Conservation (phyloP, 208 protist species). For the Trypanosoma brucei region DNA sequence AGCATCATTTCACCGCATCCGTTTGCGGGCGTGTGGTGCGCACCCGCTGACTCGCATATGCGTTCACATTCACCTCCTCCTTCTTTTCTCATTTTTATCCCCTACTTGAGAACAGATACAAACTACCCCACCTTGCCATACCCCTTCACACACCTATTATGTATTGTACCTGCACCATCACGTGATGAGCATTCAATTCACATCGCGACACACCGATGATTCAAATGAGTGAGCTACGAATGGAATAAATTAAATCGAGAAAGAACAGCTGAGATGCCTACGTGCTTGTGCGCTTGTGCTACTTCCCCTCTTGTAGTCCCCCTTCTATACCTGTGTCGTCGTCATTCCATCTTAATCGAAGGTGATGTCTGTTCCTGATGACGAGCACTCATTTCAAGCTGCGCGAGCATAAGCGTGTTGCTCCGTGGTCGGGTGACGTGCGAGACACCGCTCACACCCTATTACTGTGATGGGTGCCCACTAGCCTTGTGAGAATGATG, state of each 20-base stretch:
- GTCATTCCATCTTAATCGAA: too few species aligned
- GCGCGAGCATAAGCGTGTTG: constrained; percentile 16
- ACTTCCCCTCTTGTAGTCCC: not conserved
- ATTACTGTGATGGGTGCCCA: not conserved
- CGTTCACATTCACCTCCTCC: not conserved
- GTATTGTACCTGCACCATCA: not conserved
- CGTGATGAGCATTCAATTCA: constrained; percentile 25
- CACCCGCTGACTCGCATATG: constrained; percentile 2
- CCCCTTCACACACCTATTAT: not conserved
- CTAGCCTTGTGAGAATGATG: constrained; percentile 1
- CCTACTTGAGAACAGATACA: not conserved
- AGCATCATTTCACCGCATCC: not conserved
- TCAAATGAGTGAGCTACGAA: constrained; percentile 23
- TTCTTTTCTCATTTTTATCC: not conserved
- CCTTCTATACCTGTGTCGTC: not conserved
- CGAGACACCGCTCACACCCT: constrained; percentile 3
- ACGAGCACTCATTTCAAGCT: constrained; percentile 27
- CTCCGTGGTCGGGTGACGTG: constrained; percentile 27
- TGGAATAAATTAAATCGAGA: constrained; percentile 24
- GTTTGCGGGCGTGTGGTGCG: not conserved
- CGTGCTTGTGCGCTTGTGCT: too few species aligned
- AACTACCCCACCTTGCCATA: not conserved
- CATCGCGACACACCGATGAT: constrained; percentile 27
- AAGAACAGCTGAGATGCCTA: constrained; percentile 20
- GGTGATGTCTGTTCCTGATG: not conserved